These are phyloP conservation scores for Eimeria brunetti DNA, from an alignment of 169 alveolate species.

Conservation along the genomic window DNA sequence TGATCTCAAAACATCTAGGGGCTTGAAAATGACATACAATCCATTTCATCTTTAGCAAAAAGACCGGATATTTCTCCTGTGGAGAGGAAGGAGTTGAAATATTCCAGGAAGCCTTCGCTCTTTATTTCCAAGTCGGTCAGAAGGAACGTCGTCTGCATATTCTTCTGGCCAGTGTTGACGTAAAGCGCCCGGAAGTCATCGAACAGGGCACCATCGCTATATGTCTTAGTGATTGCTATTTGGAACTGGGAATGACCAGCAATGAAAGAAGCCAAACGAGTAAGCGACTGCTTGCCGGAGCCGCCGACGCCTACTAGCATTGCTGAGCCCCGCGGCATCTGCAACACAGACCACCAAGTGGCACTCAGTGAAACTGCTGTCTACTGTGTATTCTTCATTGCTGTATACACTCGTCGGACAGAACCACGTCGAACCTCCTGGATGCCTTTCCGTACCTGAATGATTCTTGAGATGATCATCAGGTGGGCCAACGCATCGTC, in stretches of 20 bases:
- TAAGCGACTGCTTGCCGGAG: slow-evolving; percentile 97
- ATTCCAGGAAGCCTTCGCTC: slow-evolving; percentile 96
- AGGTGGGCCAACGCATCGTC: slow-evolving; percentile 97
- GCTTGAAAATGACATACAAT: slow-evolving; percentile 82
- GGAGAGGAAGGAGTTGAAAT: slow-evolving; percentile 94
- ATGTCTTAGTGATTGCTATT: slow-evolving; percentile 94
- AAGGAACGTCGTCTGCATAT: slow-evolving; percentile 94
- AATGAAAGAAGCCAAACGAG: slow-evolving; percentile 95
- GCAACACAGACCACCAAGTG: slow-evolving; percentile 81
- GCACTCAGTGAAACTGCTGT: slow-evolving; percentile 36
- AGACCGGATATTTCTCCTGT: slow-evolving; percentile 98
- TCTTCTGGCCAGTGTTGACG: slow-evolving; percentile 94
- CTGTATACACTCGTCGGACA: background rate
- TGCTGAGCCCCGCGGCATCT: slow-evolving; percentile 96
- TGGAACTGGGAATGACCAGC: slow-evolving; percentile 91
- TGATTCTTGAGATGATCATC: slow-evolving; percentile 94
- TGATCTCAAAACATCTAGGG: background rate
- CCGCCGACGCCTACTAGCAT: slow-evolving; percentile 99
- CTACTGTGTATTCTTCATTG: background rate
- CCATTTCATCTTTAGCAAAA: slow-evolving; percentile 95
- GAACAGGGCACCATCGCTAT: slow-evolving; percentile 93
- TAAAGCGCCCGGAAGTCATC: slow-evolving; percentile 94
- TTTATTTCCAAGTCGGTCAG: slow-evolving; percentile 98
- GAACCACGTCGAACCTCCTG: background rate
- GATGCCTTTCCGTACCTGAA: slow-evolving; percentile 87